Evolutionary conservation across 345 rosid species (phyloP).

Genomic region (Hibiscus tridactylites): DNA sequence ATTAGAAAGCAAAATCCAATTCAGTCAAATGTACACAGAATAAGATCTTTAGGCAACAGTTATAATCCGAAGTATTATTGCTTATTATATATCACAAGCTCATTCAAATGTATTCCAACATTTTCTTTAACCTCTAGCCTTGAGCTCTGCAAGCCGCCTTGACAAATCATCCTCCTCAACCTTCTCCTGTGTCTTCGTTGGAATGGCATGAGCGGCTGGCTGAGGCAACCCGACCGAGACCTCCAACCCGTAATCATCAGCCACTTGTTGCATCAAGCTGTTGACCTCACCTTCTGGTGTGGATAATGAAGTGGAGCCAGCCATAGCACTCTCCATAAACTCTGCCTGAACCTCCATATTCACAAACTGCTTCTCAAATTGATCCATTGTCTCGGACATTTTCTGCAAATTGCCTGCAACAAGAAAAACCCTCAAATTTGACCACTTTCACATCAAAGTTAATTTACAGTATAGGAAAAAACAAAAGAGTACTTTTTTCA

Average conservation of each 20-base stretch:
- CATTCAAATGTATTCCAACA: background rate
- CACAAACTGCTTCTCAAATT: conserved; percentile 94
- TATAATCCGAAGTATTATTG: background rate
- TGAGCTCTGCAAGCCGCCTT: conserved; percentile 90
- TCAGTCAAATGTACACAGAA: conserved; percentile 16
- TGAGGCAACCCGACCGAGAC: conserved; percentile 95
- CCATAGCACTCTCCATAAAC: conserved; percentile 99
- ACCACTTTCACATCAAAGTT: background rate
- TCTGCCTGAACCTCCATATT: conserved; percentile 99
- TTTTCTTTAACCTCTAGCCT: conserved; percentile 53
- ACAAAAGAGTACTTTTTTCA: too few species aligned
- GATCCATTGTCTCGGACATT: conserved; percentile 99
- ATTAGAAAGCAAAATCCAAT: conserved; percentile 1
- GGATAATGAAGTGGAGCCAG: conserved; percentile 90
- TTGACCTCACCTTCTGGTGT: conserved; percentile 97
- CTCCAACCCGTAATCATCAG: conserved; percentile 89
- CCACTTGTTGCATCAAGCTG: conserved; percentile 97
- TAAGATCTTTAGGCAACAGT: background rate
- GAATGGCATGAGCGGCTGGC: conserved; percentile 85
- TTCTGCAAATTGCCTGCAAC: conserved; percentile 85
- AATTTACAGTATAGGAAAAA: background rate
- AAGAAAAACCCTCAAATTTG: background rate
- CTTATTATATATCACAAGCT: background rate
- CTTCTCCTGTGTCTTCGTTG: conserved; percentile 67
- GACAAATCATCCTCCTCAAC: conserved; percentile 89